Evolutionary conservation across 2,329 filamentous ascomycete species (phyloP), one percentile per base, ranked within the genome.

Genomic region (Claviceps pusilla): DNA sequence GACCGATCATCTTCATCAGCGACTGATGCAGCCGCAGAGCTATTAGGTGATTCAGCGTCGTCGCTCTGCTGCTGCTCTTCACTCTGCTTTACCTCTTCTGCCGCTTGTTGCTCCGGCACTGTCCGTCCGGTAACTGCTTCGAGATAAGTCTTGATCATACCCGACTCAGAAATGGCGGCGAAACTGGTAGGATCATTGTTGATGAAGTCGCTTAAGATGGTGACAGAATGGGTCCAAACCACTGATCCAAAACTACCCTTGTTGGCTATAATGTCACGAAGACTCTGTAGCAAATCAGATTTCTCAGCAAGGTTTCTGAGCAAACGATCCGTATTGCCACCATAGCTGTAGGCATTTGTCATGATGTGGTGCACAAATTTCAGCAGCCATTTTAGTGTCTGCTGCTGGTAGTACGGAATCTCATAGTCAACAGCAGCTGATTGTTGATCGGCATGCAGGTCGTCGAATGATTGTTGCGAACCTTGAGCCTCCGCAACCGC

Each of bases 181-280:
- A 95, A 98, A 68, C 93, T 98, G 0, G 93, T 98, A 0, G 93
- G 93, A 64, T 98, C 93, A 65, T 97, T 96, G 70, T 99, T 94
- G 62, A 99, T 95, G 68, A 98, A 98, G 62, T 89, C 91, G 64
- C 88, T 93, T 51, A 98, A 74, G 55, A 96, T 91, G 54, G 85
- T 90, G 57, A 95, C 88, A 7, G 89, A 86, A 66, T 90, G 90
- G 50, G 89, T 95, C 93, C 93, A 99, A 5, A 97, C 89, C 56
- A 93, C 85, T 2, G 91, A 93, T 12, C 93, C 93, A 65, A 90
- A 99, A 42, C 83, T 76, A 52, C 75, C 75, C 42, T 87, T 84
- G 62, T 95, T 86, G 58, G 85, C 82, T 58, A 96, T 86, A 48
- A 98, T 87, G 42, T 83, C 77, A 53, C 87, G 83, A 51, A 99